These are phyloP conservation scores for Monilinia vaccinii-corymbosi DNA, from an alignment of 2,329 filamentous ascomycete species.

Conservation along the genomic window DNA sequence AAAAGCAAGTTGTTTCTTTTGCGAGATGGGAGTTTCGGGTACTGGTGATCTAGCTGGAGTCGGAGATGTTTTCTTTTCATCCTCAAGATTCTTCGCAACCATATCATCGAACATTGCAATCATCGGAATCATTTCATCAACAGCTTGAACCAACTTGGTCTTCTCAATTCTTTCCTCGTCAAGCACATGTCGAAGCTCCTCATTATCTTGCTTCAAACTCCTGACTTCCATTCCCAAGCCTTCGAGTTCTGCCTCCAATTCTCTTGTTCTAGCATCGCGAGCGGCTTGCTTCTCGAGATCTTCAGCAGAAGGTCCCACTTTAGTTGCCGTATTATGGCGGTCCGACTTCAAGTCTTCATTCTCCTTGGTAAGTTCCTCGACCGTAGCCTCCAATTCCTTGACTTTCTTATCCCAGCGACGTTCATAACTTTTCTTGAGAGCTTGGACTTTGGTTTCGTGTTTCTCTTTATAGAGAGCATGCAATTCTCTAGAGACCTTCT, in stretches of 20 bases:
- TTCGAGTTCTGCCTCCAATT: conserved; percentile 66
- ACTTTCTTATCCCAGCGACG: conserved; percentile 83
- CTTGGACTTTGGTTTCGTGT: conserved; percentile 91
- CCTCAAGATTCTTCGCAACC: conserved; percentile 23
- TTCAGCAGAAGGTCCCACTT: conserved; percentile 37
- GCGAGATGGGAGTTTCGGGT: conserved; percentile 15
- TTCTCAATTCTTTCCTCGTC: conserved; percentile 74
- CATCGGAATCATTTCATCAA: conserved; percentile 78
- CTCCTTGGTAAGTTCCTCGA: conserved; percentile 61
- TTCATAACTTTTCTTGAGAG: conserved; percentile 79
- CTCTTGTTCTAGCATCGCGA: conserved; percentile 71
- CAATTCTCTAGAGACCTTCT: conserved; percentile 88
- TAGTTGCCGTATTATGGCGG: conserved; percentile 56
- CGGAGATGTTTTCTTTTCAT: background rate
- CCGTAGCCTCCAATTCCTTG: conserved; percentile 62
- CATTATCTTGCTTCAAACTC: conserved; percentile 62
- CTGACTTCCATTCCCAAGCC: conserved; percentile 64
- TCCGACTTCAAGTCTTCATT: conserved; percentile 59
- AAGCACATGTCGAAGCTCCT: conserved; percentile 53
- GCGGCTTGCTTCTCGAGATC: conserved; percentile 52
- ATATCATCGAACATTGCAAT: conserved; percentile 35
- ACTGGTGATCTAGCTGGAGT: conserved; percentile 18
- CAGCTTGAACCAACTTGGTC: conserved; percentile 70
- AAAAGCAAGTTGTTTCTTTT: conserved; percentile 9
- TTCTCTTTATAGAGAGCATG: conserved; percentile 94